A percentile compares a stretch with the other conserved stretches of the same genome.
Conservation (phyloP, 345 rosid genomes). For the Acer yangbiense region DNA sequence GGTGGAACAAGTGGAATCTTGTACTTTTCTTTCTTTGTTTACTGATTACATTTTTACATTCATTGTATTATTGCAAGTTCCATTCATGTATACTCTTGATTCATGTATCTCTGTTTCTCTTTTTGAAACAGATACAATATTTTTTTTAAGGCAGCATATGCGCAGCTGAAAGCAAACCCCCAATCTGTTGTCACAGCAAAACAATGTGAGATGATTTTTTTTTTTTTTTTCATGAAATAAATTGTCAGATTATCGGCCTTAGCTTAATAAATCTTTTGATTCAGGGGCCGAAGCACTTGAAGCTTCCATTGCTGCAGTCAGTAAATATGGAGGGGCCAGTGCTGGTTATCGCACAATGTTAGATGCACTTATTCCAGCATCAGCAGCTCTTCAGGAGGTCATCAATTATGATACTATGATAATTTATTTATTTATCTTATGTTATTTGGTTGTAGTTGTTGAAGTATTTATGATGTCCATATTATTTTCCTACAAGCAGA, state of each 20-base stretch:
- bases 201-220: slow-evolving; percentile 63
- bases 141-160: slow-evolving; percentile 87
- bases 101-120: slow-evolving; percentile 4
- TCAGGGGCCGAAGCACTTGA: slow-evolving; percentile 91
- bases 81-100: neutral
- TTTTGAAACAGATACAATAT: slow-evolving; percentile 63
- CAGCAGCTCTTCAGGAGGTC: slow-evolving; percentile 79
- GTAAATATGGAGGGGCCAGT: slow-evolving; percentile 92
- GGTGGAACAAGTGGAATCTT: slow-evolving; percentile 98
- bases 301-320: slow-evolving; percentile 79
- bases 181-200: slow-evolving; percentile 57
- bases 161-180: slow-evolving; percentile 59
- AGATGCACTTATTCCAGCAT: slow-evolving; percentile 96
- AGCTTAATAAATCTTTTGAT: slow-evolving; percentile 21
- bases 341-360: slow-evolving; percentile 90
- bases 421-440: neutral
- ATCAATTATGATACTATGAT: neutral
- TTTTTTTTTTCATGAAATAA: slow-evolving; percentile 8
- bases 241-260: slow-evolving; percentile 14
- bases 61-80: neutral
- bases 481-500: slow-evolving; percentile 45
- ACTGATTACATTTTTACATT: slow-evolving; percentile 19
- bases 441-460: neutral
- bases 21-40: slow-evolving; percentile 40
- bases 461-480: slow-evolving; percentile 6